Percentiles rank a stretch among this genome's conserved stretches.
Evolutionary conservation across 192 early-diverging fungal species (phyloP).

Genomic region (Entomortierella chlamydospora): DNA sequence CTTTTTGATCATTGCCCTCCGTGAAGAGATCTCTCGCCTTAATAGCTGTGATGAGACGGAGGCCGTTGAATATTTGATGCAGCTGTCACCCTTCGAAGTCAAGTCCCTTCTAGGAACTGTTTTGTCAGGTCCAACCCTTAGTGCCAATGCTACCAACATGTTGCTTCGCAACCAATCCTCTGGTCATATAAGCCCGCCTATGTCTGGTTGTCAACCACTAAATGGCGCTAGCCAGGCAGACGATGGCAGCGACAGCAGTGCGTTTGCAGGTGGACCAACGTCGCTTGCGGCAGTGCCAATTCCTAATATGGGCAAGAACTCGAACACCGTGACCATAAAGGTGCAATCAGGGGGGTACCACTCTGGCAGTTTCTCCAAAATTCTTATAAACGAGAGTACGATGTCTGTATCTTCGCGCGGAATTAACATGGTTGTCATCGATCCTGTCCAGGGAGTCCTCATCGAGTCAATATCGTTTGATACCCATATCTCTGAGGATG

Average conservation of each 20-base stretch:
- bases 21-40: slow-evolving; percentile 85
- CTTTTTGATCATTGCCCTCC: slow-evolving; percentile 85
- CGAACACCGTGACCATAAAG: slow-evolving; percentile 62
- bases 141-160: slow-evolving; percentile 54
- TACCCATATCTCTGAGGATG: slow-evolving; percentile 71
- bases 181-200: slow-evolving; percentile 49
- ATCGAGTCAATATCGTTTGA: slow-evolving; percentile 82
- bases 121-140: slow-evolving; percentile 69
- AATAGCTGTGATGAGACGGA: slow-evolving; percentile 82
- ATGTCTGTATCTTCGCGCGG: slow-evolving; percentile 74
- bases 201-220: neutral
- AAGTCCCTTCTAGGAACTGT: slow-evolving; percentile 80
- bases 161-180: slow-evolving; percentile 58
- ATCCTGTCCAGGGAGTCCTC: slow-evolving; percentile 74
- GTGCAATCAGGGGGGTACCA: slow-evolving; percentile 79
- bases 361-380: slow-evolving; percentile 79
- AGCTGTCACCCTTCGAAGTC: slow-evolving; percentile 84
- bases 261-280: slow-evolving; percentile 17
- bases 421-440: slow-evolving; percentile 79
- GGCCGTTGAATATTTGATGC: slow-evolving; percentile 84
- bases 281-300: slow-evolving; percentile 30
- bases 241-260: slow-evolving; percentile 1
- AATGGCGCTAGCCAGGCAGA: neutral
- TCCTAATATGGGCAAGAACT: slow-evolving; percentile 52
- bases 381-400: slow-evolving; percentile 66